These are phyloP conservation scores for Tolypocladium endophyticum DNA, from an alignment of 2,329 filamentous ascomycete genomes.

Conservation along the genomic window DNA sequence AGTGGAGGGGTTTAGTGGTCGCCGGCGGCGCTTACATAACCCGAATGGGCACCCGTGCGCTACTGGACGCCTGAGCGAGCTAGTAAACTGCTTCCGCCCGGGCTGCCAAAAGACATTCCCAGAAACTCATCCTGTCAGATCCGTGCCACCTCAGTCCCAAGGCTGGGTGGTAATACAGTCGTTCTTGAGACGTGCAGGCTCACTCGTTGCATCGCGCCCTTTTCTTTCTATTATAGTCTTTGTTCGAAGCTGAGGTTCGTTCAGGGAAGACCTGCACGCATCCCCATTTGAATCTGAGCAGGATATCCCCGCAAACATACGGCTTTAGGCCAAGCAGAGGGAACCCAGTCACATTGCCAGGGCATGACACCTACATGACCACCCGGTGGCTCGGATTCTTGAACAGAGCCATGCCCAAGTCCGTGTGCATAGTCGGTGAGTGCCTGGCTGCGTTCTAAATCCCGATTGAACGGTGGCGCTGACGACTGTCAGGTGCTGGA, in stretches of 20 bases:
- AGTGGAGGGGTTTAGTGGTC: too few relatives aligned
- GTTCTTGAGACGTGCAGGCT: neutral
- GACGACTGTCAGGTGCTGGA: constrained; percentile 44
- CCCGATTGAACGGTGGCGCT: neutral
- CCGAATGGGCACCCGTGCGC: too few relatives aligned
- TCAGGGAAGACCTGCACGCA: neutral
- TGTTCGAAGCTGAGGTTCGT: neutral
- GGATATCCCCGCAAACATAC: neutral
- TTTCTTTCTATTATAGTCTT: neutral
- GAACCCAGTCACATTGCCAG: neutral
- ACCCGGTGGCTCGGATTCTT: neutral
- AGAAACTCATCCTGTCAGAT: neutral
- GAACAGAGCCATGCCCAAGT: constrained; percentile 13
- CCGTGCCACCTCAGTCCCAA: neutral
- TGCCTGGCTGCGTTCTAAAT: neutral
- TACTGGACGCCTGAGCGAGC: neutral
- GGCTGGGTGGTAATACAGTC: neutral
- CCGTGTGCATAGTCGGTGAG: constrained; percentile 30
- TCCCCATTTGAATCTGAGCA: neutral
- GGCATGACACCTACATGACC: constrained; percentile 15
- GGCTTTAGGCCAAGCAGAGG: neutral
- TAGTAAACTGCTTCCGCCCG: neutral
- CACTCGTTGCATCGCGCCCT: neutral
- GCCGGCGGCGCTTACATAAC: too few relatives aligned
- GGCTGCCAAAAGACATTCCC: neutral